phyloP scores from a whole-genome alignment of 352 stramenopile genomes.

The Phytophthora sp. region DNA sequence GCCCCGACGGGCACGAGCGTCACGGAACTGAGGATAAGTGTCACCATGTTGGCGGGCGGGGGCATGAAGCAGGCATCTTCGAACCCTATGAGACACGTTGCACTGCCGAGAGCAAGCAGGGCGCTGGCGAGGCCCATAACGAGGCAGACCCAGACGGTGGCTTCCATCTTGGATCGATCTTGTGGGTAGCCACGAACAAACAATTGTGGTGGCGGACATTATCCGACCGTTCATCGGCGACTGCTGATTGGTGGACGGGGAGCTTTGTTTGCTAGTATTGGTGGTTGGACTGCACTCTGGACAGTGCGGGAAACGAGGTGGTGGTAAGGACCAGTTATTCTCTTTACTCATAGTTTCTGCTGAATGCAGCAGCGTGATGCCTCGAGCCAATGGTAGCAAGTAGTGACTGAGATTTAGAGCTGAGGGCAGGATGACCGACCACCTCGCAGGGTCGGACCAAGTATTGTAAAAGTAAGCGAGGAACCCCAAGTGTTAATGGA shows the following conservation, averaged over 20 bases:
- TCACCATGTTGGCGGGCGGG: constrained; percentile 20
- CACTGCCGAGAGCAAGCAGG: constrained; percentile 14
- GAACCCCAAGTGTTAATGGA: too few species aligned
- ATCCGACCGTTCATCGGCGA: not conserved
- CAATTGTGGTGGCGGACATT: not conserved
- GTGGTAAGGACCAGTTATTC: constrained; percentile 23
- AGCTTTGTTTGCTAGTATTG: not conserved
- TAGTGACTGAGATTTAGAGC: not conserved
- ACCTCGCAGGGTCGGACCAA: not conserved
- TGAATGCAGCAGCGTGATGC: not conserved
- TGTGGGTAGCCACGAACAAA: not conserved
- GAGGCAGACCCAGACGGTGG: constrained; percentile 13
- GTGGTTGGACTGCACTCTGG: not conserved
- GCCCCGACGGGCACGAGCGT: constrained; percentile 12
- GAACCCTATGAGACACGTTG: not conserved
- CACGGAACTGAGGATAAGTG: constrained; percentile 16
- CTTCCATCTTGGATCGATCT: constrained; percentile 8
- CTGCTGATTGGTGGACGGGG: not conserved
- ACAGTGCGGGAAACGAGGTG: not conserved
- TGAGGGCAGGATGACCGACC: not conserved
- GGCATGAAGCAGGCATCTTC: constrained; percentile 15
- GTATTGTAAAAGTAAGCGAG: not conserved
- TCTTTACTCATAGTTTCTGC: too few species aligned
- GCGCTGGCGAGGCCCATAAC: constrained; percentile 6
- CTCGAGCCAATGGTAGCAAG: not conserved